Evolutionary conservation across 1,284 basidiomycete genomes (phyloP).

Genomic region (Pisolithus thermaeus): DNA sequence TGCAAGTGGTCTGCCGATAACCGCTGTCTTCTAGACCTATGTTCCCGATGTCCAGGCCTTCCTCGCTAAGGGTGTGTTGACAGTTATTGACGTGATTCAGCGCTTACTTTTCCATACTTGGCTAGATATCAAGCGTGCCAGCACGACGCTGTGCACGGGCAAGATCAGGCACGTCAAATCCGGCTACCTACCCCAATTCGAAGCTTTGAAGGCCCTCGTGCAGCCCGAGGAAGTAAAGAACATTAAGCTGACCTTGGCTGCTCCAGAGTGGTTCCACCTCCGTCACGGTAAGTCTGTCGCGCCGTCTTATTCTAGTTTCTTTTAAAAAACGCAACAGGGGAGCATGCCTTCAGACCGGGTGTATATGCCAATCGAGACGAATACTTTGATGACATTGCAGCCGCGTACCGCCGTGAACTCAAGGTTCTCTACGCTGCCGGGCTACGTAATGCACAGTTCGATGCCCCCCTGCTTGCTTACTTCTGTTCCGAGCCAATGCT

Average conservation of each 20-base stretch:
- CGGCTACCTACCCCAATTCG: constrained; percentile 61
- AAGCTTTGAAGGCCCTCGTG: constrained; percentile 51
- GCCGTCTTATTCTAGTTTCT: background rate
- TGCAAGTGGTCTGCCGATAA: background rate
- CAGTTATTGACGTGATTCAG: constrained; percentile 28
- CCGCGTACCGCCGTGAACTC: constrained; percentile 69
- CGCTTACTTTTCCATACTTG: constrained; percentile 36
- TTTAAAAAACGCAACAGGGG: constrained; percentile 10
- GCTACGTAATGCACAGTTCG: constrained; percentile 72
- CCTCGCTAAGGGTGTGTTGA: constrained; percentile 44
- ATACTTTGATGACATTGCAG: constrained; percentile 68
- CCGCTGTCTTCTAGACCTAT: constrained; percentile 16
- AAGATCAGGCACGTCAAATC: constrained; percentile 59
- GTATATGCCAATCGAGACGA: constrained; percentile 40
- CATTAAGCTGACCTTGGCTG: constrained; percentile 72
- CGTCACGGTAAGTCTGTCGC: constrained; percentile 43
- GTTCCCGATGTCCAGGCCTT: constrained; percentile 51
- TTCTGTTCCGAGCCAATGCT: constrained; percentile 63
- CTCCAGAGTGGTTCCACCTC: constrained; percentile 74
- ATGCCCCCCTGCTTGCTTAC: constrained; percentile 66
- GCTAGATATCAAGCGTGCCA: constrained; percentile 39
- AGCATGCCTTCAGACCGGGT: constrained; percentile 15
- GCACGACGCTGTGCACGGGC: constrained; percentile 48
- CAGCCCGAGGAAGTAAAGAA: constrained; percentile 54
- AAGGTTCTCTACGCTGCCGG: constrained; percentile 67